These are phyloP conservation scores for Furcasterigmium furcatum DNA, from an alignment of 2,329 filamentous ascomycete genomes.

Conservation along the genomic window DNA sequence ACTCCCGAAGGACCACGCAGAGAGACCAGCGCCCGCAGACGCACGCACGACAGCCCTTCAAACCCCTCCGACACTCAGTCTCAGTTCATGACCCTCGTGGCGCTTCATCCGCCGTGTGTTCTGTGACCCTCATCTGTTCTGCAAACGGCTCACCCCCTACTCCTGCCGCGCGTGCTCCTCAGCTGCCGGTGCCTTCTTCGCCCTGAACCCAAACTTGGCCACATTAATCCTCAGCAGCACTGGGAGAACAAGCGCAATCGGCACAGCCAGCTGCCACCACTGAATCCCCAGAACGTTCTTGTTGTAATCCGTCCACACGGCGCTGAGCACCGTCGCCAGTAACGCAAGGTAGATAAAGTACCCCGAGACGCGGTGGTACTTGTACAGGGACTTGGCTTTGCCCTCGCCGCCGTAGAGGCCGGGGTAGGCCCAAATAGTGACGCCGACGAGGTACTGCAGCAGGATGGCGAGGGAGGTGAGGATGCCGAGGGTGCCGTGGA, in stretches of 20 bases:
- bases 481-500: constrained; percentile 81
- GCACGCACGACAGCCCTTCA: too few species aligned
- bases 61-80: too few species aligned
- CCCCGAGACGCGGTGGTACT: constrained; percentile 79
- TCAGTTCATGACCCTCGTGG: too few species aligned
- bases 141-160: too few species aligned
- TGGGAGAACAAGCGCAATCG: constrained; percentile 66
- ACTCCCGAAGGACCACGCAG: too few species aligned
- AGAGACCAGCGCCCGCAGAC: too few species aligned
- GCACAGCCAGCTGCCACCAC: constrained; percentile 71
- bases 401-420: constrained; percentile 73
- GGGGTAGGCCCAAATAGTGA: constrained; percentile 78
- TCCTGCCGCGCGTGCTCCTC: background rate
- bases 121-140: too few species aligned
- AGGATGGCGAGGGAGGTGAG: constrained; percentile 67
- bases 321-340: constrained; percentile 70
- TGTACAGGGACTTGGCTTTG: constrained; percentile 80
- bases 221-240: constrained; percentile 76
- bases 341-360: constrained; percentile 71
- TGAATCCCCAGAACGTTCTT: constrained; percentile 65
- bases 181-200: background rate
- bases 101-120: too few species aligned
- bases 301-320: constrained; percentile 75
- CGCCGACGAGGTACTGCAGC: constrained; percentile 73
- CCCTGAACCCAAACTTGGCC: constrained; percentile 67